These are phyloP conservation scores for Misopates orontium DNA, from an alignment of 257 asterid genomes.

Conservation along the genomic window DNA sequence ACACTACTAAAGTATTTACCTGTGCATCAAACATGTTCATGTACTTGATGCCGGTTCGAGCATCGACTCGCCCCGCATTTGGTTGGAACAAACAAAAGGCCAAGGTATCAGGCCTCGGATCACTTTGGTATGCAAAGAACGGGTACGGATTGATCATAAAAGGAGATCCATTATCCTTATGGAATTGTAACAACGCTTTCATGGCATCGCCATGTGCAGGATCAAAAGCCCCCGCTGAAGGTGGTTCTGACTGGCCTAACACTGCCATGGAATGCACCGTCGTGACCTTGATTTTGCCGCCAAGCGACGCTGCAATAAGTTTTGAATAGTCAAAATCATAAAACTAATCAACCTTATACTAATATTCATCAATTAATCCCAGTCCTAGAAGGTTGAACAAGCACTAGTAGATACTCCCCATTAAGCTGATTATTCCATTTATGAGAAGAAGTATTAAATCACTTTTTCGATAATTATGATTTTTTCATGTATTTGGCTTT, in stretches of 20 bases:
- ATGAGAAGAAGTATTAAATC: not conserved
- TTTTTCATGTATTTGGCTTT: no score
- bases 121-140: conserved; percentile 85
- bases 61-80: conserved; percentile 82
- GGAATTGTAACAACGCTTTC: conserved; percentile 68
- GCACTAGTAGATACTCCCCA: no score
- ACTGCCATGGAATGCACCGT: conserved; percentile 92
- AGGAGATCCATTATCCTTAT: conserved; percentile 66
- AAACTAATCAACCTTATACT: not conserved
- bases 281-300: conserved; percentile 85
- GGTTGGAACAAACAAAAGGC: conserved; percentile 97
- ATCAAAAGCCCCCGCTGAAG: conserved; percentile 72
- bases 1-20: conserved; percentile 39
- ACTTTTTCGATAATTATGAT: no score
- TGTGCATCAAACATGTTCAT: conserved; percentile 99
- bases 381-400: no score
- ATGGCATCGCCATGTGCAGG: conserved; percentile 50
- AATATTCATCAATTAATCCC: not conserved
- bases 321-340: not conserved
- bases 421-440: not conserved
- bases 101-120: conserved; percentile 79
- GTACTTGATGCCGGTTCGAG: conserved; percentile 73
- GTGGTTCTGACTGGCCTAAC: conserved; percentile 80
- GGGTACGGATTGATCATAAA: conserved; percentile 96
- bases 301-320: conserved; percentile 65